Percentiles rank a stretch among this genome's conserved stretches.
Conservation (phyloP, 108 stramenopile genomes). For the Cyclotella kingstonii region DNA sequence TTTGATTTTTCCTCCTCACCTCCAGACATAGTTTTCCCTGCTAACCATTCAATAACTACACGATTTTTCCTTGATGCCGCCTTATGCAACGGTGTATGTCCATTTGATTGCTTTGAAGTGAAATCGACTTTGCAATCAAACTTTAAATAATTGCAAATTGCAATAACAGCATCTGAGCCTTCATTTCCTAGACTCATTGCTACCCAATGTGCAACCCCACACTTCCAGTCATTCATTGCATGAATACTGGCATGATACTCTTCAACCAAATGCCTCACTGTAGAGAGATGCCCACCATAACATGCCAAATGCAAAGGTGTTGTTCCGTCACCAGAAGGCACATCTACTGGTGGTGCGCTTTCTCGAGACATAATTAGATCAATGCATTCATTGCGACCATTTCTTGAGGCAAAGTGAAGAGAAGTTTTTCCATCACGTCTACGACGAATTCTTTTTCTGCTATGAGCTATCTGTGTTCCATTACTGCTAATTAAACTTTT, state of each 20-base stretch:
- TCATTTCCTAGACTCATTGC: slow-evolving; percentile 62
- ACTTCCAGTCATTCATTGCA: slow-evolving; percentile 68
- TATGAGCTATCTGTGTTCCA: not conserved
- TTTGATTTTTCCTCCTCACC: not conserved
- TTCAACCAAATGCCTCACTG: slow-evolving; percentile 55
- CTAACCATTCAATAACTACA: slow-evolving; percentile 71
- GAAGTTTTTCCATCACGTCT: slow-evolving; percentile 87
- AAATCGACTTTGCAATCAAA: slow-evolving; percentile 46
- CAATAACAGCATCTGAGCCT: slow-evolving; percentile 33
- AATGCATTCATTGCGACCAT: slow-evolving; percentile 63
- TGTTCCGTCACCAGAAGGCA: slow-evolving; percentile 74
- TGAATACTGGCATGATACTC: slow-evolving; percentile 27
- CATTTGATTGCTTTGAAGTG: slow-evolving; percentile 58
- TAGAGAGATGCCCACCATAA: slow-evolving; percentile 67
- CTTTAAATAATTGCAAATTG: slow-evolving; percentile 54
- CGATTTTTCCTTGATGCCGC: slow-evolving; percentile 68
- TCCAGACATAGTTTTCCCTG: slow-evolving; percentile 12
- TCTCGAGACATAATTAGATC: slow-evolving; percentile 39
- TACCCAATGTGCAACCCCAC: slow-evolving; percentile 66
- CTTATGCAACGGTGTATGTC: slow-evolving; percentile 80
- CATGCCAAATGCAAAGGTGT: slow-evolving; percentile 84
- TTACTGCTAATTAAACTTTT: not conserved
- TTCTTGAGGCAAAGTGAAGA: slow-evolving; percentile 83
- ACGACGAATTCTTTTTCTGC: slow-evolving; percentile 40
- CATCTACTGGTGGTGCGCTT: slow-evolving; percentile 28